Evolutionary conservation across 768 basidiomycete genomes (phyloP).

Genomic region (Psilocybe subaeruginosa): DNA sequence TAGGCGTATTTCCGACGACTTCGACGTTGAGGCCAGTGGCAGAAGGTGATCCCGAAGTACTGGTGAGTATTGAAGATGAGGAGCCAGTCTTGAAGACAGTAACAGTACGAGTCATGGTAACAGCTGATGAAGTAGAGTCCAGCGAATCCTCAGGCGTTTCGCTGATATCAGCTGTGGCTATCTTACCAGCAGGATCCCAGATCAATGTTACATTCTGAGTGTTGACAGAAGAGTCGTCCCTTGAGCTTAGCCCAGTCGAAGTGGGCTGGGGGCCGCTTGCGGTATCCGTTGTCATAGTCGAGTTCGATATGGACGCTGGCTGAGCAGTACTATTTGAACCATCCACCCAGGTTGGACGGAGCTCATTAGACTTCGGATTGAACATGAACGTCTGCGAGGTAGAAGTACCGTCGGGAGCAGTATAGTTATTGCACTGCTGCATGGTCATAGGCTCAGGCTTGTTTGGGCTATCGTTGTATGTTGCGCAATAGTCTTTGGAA

Average conservation of each 20-base stretch:
- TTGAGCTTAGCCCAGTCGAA: conserved; percentile 22
- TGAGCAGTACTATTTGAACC: conserved; percentile 19
- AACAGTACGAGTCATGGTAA: conserved; percentile 28
- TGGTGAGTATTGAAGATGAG: background rate
- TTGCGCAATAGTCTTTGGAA: conserved; percentile 56
- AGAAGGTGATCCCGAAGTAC: conserved; percentile 15
- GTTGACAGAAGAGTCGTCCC: conserved; percentile 22
- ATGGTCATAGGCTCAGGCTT: conserved; percentile 53
- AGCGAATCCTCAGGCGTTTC: conserved; percentile 1
- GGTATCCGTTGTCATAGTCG: background rate
- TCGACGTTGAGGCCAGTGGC: conserved; percentile 25
- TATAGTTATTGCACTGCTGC: conserved; percentile 39
- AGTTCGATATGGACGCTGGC: background rate
- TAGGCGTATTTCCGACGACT: conserved; percentile 17
- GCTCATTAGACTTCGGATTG: conserved; percentile 43
- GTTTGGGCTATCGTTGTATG: conserved; percentile 57
- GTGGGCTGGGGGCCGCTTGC: conserved; percentile 6
- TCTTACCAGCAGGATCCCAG: conserved; percentile 41
- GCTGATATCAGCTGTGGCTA: conserved; percentile 21
- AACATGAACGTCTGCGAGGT: conserved; percentile 65
- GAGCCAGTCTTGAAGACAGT: conserved; percentile 34
- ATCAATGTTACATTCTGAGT: conserved; percentile 55
- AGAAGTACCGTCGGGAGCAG: conserved; percentile 2
- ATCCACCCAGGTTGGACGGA: conserved; percentile 58
- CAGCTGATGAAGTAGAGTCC: conserved; percentile 21